Evolutionary conservation across 2,329 filamentous ascomycete genomes (phyloP), one percentile per base, ranked within the genome.

Genomic region (Talaromyces sp.): DNA sequence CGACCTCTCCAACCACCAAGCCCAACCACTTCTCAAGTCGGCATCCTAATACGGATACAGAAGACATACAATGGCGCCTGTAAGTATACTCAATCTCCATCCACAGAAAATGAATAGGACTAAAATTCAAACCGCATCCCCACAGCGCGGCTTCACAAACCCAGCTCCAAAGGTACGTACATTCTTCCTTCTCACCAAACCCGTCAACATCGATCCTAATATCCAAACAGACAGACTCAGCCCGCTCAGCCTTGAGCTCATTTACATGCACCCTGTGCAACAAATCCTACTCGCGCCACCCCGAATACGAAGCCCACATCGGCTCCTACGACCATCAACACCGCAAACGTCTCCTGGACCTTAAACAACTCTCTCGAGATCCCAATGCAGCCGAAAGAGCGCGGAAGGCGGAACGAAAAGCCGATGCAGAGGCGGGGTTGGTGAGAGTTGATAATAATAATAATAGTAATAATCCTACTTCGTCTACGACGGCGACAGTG

Each of bases 251-350:
- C 15, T 80, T 89, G 51, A 88, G 86, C 68, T 85, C 89, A 35
- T 94, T 95, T 76, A 91, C 89, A 77, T 95, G 85, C 78, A 84
- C 86, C 40, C 84, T 97, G 56, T 97, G 94, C 78, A 86, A 88
- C 63, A 97, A 97, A 77, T 93, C 92, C 66, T 99, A 97, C 76
- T 86, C 87, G 1, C 91, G 94, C 57, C 93, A 96, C 81, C 93
- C 95, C 70, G 93, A 97, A 72, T 97, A 95, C 73, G 93, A 97
- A 74, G 88, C 92, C 7, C 94, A 99, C 73, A 89, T 97, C 58
- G 86, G 86, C 63, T 94, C 89, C 67, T 97, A 97, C 74, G 94
- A 97, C 70, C 94, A 99, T 75, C 89, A 89, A 66, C 94, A 99
- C 75, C 92, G 91, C 72, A 91, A 95, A 77, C 76, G 79, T 59